Conservation (phyloP, 148 eudicot species). For the Rhododendron ovatum region DNA sequence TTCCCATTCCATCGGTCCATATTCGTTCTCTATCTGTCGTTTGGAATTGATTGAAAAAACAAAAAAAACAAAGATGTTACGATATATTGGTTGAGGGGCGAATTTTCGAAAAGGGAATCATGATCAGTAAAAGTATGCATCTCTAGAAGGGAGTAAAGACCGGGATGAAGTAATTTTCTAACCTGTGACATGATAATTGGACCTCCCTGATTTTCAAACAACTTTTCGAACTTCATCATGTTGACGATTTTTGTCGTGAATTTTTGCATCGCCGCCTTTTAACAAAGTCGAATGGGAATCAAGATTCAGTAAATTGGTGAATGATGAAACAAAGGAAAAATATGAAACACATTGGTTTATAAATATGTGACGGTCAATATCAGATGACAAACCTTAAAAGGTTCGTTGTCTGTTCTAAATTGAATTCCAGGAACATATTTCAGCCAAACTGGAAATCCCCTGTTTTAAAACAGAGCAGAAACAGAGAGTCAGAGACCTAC, state of each 20-base stretch:
- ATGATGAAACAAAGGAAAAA: not conserved
- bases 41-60: too few relatives aligned
- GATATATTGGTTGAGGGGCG: too few relatives aligned
- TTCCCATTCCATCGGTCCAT: constrained; percentile 79
- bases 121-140: not conserved
- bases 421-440: constrained; percentile 84
- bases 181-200: constrained; percentile 95
- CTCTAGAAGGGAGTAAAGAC: not conserved
- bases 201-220: constrained; percentile 92
- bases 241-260: constrained; percentile 70
- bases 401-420: constrained; percentile 83
- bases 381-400: constrained; percentile 64
- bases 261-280: constrained; percentile 71
- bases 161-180: not conserved
- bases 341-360: not conserved
- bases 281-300: not conserved
- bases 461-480: constrained; percentile 33
- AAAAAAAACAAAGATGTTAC: not conserved
- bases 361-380: not conserved
- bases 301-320: not conserved
- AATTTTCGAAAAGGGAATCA: not conserved
- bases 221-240: constrained; percentile 74
- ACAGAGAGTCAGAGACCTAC: not conserved
- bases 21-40: constrained; percentile 85
- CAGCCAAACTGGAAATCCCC: constrained; percentile 96